These are phyloP conservation scores for Rhizopogon vesiculosus DNA, from an alignment of 768 basidiomycete species.

Conservation along the genomic window DNA sequence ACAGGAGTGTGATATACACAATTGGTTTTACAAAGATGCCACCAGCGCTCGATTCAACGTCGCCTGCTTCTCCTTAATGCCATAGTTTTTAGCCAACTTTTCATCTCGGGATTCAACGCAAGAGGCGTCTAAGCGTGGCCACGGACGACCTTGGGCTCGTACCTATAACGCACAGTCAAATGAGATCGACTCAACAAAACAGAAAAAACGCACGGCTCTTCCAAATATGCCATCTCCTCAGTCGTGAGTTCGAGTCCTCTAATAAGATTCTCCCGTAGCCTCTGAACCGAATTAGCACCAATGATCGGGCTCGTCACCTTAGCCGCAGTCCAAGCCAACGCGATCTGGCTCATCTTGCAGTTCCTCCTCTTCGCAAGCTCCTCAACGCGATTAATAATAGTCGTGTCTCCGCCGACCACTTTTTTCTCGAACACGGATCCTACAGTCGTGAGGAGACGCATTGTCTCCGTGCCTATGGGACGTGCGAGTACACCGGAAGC, in stretches of 20 bases:
- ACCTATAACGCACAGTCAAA: constrained; percentile 8
- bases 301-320: constrained; percentile 45
- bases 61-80: too few relatives aligned
- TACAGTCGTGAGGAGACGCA: constrained; percentile 7
- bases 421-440: constrained; percentile 21
- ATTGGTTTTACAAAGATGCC: too few relatives aligned
- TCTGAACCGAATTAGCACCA: constrained; percentile 29
- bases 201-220: constrained; percentile 19
- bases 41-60: too few relatives aligned
- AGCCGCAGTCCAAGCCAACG: constrained; percentile 35
- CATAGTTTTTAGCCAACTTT: neutral
- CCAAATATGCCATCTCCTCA: constrained; percentile 26
- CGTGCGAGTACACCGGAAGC: constrained; percentile 35
- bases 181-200: neutral
- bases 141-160: constrained; percentile 15
- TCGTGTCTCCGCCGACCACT: constrained; percentile 23
- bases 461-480: constrained; percentile 25
- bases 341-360: constrained; percentile 41
- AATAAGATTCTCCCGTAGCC: constrained; percentile 26
- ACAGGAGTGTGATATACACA: too few relatives aligned
- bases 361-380: constrained; percentile 35
- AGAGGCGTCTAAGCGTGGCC: neutral
- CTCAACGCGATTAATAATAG: constrained; percentile 36
- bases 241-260: constrained; percentile 17
- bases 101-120: neutral